Conservation (phyloP, 2,329 filamentous ascomycete species). For the Sphaerostilbella broomeana region DNA sequence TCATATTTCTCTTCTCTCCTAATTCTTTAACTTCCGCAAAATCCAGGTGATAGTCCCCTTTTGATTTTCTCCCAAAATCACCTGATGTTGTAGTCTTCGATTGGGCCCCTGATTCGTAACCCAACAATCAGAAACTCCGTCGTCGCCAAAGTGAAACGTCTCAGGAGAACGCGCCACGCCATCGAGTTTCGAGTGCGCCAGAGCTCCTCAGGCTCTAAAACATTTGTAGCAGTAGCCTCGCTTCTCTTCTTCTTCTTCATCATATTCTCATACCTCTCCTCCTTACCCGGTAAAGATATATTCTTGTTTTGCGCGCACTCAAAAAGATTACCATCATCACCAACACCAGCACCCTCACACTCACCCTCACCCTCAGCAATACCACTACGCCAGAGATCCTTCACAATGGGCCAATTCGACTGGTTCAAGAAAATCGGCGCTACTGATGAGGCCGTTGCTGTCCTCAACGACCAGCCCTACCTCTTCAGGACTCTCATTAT, state of each 20-base stretch:
- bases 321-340: neutral
- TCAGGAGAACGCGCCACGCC: slow-evolving; percentile 8
- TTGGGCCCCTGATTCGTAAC: neutral
- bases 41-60: neutral
- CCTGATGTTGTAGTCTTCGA: neutral
- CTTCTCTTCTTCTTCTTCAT: neutral
- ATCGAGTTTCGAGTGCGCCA: slow-evolving; percentile 8
- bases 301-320: neutral
- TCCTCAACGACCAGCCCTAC: slow-evolving; percentile 54
- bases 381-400: neutral
- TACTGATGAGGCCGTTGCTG: slow-evolving; percentile 50
- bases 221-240: too few species aligned
- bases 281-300: too few species aligned
- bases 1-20: neutral
- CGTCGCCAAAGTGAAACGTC: slow-evolving; percentile 14
- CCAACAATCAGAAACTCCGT: neutral
- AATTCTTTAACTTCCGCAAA: neutral
- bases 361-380: neutral
- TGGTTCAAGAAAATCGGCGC: slow-evolving; percentile 52
- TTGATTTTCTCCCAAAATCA: neutral
- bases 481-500: slow-evolving; percentile 52
- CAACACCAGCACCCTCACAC: neutral
- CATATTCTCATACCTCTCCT: neutral
- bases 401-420: slow-evolving; percentile 46
- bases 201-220: too few species aligned